Percentiles rank a stretch among this genome's conserved stretches.
Conservation (phyloP, 495 filamentous ascomycete genomes). For the Penicilliopsis zonata region DNA sequence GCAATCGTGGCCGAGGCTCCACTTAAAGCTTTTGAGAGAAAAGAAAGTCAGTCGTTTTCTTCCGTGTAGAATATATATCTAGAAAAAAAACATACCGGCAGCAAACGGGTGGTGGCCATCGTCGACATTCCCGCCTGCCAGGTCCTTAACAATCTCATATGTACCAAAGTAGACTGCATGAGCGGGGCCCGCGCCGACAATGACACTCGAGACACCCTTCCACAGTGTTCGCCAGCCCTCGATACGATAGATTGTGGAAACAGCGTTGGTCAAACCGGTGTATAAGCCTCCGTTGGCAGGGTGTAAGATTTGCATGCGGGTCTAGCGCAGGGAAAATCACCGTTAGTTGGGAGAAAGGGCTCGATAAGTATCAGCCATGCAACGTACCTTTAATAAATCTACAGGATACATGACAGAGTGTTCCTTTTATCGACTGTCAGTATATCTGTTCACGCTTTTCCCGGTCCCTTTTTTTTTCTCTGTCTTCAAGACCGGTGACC, state of each 20-base stretch:
- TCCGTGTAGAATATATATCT: constrained; percentile 1
- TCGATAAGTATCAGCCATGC: not conserved
- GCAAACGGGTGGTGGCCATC: constrained; percentile 88
- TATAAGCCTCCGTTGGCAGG: constrained; percentile 78
- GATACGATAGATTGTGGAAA: constrained; percentile 76
- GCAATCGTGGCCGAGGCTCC: constrained; percentile 92
- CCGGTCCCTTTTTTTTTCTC: too few species aligned
- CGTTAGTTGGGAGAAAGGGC: not conserved
- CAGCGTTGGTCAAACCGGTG: constrained; percentile 82
- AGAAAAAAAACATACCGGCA: constrained; percentile 47
- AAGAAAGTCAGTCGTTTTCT: not conserved
- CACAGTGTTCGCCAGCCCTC: constrained; percentile 88
- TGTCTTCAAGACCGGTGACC: not conserved
- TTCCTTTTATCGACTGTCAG: constrained; percentile 35
- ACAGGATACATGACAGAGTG: constrained; percentile 98
- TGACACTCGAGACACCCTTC: constrained; percentile 93
- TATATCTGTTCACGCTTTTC: not conserved
- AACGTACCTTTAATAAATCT: constrained; percentile 87
- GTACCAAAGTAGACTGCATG: constrained; percentile 98
- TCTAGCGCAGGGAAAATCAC: constrained; percentile 41
- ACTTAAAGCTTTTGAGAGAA: constrained; percentile 52
- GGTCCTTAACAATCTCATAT: constrained; percentile 92
- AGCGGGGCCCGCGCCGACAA: constrained; percentile 93
- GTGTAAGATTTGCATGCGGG: constrained; percentile 93
- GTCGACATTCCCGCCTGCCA: constrained; percentile 83